Evolutionary conservation across 2,329 filamentous ascomycete species (phyloP), one percentile per base, ranked within the genome.

Genomic region (Clonostachys rosea): DNA sequence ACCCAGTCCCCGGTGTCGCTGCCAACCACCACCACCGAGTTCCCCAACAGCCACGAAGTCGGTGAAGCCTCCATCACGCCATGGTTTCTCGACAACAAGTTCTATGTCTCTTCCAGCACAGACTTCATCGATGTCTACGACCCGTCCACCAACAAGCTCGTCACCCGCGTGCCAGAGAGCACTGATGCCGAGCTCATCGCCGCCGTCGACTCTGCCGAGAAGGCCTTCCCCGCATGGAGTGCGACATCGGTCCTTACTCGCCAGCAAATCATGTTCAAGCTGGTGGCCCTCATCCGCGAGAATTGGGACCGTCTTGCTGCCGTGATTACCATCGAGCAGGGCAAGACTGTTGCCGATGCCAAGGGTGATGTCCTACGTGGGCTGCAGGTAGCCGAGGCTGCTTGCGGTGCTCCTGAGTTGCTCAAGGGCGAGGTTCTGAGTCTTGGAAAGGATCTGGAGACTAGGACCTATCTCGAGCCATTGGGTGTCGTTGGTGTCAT

Each of bases 381-480:
- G 18, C 69, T 90, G 46, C 86, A 90, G 69, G 86, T 90, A 30
- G 86, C 86, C 2, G 87, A 91, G 69, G 85, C 84, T 2, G 82
- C 86, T 3, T 89, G 86, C 57, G 84, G 77, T 40, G 87, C 87
- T 49, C 85, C 86, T 0, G 86, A 86, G 44, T 78, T 88, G 62
- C 73, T 90, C 61, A 86, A 84, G 54, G 87, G 87, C 40, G 86
- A 90, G 66, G 74, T 91, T 34, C 74, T 91, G 5, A 86, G 90
- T 68, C 86, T 91, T 5, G 79, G 85, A n/a, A 89, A 86, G 72
- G 86, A 90, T 59, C 89, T 91, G 86, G 86, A 89, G 70, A 89
- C 86, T 20, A 72, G 84, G 60, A 81, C 77, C 50, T 89, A 89
- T 64, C 75, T 77, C 54, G 85, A 89, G 71, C 83, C 85, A 50